Evolutionary conservation across 257 asterid genomes (phyloP).

Genomic region (Fraxinus americana): DNA sequence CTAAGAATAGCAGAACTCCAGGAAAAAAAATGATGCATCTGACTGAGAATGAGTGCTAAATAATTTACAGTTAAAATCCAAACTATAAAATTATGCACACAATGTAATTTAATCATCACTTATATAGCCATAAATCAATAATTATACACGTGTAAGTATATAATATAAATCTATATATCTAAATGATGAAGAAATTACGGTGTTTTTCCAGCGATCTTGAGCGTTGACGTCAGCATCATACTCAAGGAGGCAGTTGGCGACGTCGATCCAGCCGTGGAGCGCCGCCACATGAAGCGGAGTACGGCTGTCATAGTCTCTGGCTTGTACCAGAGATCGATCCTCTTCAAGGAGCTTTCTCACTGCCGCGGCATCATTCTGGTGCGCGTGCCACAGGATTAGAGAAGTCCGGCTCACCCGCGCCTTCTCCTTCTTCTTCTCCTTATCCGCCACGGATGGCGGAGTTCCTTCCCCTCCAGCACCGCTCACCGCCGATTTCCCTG

Average conservation of each 20-base stretch:
- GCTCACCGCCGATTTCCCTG: constrained; percentile 39
- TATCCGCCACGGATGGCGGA: constrained; percentile 30
- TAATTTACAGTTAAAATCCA: not conserved
- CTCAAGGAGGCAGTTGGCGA: constrained; percentile 73
- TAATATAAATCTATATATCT: not conserved
- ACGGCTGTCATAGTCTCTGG: constrained; percentile 84
- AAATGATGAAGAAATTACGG: constrained; percentile 41
- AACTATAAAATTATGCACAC: not conserved
- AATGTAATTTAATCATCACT: constrained; percentile 1
- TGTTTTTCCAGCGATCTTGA: constrained; percentile 97
- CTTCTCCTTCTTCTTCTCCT: constrained; percentile 71
- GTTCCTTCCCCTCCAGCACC: constrained; percentile 45
- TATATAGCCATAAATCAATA: constrained; percentile 3
- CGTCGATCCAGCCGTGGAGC: constrained; percentile 92
- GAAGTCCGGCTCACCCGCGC: constrained; percentile 90
- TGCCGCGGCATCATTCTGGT: constrained; percentile 76
- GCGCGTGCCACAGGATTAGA: constrained; percentile 89
- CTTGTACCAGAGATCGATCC: constrained; percentile 75
- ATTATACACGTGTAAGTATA: constrained; percentile 1
- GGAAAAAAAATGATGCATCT: not conserved
- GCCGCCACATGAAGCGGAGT: constrained; percentile 98
- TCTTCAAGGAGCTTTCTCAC: constrained; percentile 87
- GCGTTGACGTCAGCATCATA: constrained; percentile 90
- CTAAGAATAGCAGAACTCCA: not conserved
- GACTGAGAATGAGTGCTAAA: constrained; percentile 1